Evolutionary conservation across 768 basidiomycete species (phyloP).

Genomic region (Hydnomerulius pinastri): DNA sequence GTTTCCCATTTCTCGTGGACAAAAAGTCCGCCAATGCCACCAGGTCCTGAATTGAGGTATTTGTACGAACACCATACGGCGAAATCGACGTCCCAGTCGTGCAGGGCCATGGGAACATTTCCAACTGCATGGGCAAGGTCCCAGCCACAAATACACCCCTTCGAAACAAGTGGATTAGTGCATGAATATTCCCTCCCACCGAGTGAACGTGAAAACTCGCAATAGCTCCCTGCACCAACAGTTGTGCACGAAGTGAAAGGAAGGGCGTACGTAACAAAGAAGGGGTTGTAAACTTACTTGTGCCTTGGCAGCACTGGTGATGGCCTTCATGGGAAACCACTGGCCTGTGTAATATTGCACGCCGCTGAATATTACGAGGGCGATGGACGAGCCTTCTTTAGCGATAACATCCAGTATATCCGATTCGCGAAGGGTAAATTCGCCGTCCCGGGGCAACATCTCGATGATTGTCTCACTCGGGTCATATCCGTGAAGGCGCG

Average conservation of each 20-base stretch:
- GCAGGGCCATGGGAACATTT: constrained; percentile 86
- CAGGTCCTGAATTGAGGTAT: constrained; percentile 95
- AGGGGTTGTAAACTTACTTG: constrained; percentile 53
- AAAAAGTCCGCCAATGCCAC: constrained; percentile 94
- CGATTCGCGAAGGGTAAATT: constrained; percentile 82
- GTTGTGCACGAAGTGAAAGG: constrained; percentile 3
- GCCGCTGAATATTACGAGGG: constrained; percentile 90
- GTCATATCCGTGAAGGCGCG: constrained; percentile 72
- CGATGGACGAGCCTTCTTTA: constrained; percentile 73
- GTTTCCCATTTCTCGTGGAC: constrained; percentile 83
- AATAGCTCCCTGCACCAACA: background rate
- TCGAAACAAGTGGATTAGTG: constrained; percentile 14
- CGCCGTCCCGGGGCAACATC: constrained; percentile 77
- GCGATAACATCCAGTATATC: constrained; percentile 82
- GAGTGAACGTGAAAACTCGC: constrained; percentile 9
- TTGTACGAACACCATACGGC: constrained; percentile 99
- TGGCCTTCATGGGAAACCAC: constrained; percentile 82
- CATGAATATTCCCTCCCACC: constrained; percentile 8
- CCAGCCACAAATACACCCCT: constrained; percentile 96
- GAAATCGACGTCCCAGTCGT: constrained; percentile 95
- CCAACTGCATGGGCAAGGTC: constrained; percentile 96
- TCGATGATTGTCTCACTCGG: constrained; percentile 75
- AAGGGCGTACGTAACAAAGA: constrained; percentile 27
- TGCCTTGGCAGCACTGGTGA: constrained; percentile 83
- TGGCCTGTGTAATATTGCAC: constrained; percentile 99